A percentile compares a stretch with the other conserved stretches of the same genome.
Conservation (phyloP, 768 basidiomycete genomes). For the Trametes cinnabarina region DNA sequence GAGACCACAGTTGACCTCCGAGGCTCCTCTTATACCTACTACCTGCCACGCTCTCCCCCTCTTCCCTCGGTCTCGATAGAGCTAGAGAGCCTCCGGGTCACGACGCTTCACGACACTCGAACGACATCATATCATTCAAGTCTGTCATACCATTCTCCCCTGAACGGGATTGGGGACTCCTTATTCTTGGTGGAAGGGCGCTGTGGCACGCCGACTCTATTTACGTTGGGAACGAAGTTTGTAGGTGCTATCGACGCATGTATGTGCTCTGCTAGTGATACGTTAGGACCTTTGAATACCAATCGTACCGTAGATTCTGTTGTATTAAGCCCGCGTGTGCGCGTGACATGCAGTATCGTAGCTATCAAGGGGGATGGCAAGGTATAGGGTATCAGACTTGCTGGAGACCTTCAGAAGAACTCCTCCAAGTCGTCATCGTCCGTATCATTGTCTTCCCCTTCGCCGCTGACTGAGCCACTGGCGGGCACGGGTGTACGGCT, state of each 20-base stretch:
- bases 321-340: background rate
- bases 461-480: background rate
- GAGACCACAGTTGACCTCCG: background rate
- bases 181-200: background rate
- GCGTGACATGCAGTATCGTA: background rate
- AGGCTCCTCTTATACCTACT: background rate
- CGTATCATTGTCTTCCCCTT: background rate
- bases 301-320: background rate
- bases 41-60: no score
- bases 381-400: background rate
- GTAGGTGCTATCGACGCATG: conserved; percentile 1
- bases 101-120: background rate
- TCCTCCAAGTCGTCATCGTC: conserved; percentile 1
- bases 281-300: background rate
- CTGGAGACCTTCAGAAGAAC: background rate
- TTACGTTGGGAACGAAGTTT: background rate
- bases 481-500: background rate
- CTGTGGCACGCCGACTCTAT: background rate
- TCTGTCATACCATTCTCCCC: background rate
- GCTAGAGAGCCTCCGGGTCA: background rate
- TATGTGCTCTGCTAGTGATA: background rate
- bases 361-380: background rate
- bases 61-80: background rate
- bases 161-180: no score
- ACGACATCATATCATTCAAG: background rate